A percentile compares a stretch with the other conserved stretches of the same genome.
Conservation (phyloP, 179 eudicot genomes). For the Vitellaria paradoxa region DNA sequence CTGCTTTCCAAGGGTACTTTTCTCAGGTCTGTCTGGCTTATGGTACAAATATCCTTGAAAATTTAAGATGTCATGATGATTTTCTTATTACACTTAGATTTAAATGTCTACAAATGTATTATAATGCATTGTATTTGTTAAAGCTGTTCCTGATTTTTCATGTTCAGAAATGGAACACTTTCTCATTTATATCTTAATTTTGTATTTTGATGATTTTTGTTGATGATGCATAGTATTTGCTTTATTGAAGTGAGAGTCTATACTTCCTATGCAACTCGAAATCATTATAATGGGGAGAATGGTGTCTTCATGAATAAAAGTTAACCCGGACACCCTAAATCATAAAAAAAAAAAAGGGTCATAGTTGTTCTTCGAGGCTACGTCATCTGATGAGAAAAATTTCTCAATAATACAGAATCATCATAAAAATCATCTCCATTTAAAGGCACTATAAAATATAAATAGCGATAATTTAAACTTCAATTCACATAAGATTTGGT, state of each 20-base stretch:
- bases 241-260: not conserved
- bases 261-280: not conserved
- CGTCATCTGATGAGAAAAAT: not conserved
- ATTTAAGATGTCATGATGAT: not conserved
- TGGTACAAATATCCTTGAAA: not conserved
- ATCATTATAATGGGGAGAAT: not conserved
- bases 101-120: not conserved
- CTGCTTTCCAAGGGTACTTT: conserved; percentile 92
- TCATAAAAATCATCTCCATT: not conserved
- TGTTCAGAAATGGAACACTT: not conserved
- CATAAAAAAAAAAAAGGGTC: too few relatives aligned
- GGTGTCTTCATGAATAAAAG: not conserved
- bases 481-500: not conserved
- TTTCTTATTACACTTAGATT: not conserved
- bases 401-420: not conserved
- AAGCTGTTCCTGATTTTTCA: not conserved
- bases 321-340: not conserved
- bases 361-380: not conserved
- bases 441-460: not conserved
- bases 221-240: not conserved
- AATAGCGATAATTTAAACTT: not conserved
- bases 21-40: conserved; percentile 57
- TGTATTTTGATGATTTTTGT: not conserved
- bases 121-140: not conserved
- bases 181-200: not conserved